These are phyloP conservation scores for Iris macrosiphon DNA, from an alignment of 106 monocot species.

Conservation along the genomic window DNA sequence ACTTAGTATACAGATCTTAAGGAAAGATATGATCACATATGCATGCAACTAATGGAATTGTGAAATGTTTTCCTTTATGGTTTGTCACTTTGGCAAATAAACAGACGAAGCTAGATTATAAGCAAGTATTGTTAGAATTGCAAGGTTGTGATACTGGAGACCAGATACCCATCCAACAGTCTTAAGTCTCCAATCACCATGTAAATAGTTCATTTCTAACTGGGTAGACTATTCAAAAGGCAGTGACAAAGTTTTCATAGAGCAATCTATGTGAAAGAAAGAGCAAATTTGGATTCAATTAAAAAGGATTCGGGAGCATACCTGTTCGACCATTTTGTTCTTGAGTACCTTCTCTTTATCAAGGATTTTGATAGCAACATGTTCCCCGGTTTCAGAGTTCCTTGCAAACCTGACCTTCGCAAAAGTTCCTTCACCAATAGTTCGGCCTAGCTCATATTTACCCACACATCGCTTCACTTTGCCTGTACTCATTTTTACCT, in stretches of 20 bases:
- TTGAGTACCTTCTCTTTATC: conserved; percentile 64
- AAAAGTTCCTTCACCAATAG: conserved; percentile 72
- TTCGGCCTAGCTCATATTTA: conserved; percentile 67
- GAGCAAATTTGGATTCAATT: background rate
- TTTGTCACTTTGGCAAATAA: too few relatives aligned
- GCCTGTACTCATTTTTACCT: conserved; percentile 26
- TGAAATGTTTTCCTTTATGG: too few relatives aligned
- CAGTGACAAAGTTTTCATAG: background rate
- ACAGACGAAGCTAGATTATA: too few relatives aligned
- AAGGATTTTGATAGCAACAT: conserved; percentile 55
- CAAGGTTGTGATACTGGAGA: too few relatives aligned
- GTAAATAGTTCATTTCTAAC: too few relatives aligned
- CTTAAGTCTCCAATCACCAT: too few relatives aligned
- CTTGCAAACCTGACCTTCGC: conserved; percentile 66
- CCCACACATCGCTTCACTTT: conserved; percentile 51
- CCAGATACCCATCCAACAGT: too few relatives aligned
- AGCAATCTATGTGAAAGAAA: background rate
- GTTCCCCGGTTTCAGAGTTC: conserved; percentile 34
- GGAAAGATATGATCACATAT: too few relatives aligned
- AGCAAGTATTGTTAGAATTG: too few relatives aligned
- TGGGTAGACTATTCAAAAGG: too few relatives aligned
- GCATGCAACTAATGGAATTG: too few relatives aligned
- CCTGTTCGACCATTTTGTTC: conserved; percentile 66
- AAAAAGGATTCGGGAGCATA: conserved; percentile 9
- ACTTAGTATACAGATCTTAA: too few relatives aligned